Base-by-base conservation (phyloP, 345 rosid genomes). In the Angophora floribunda region DNA sequence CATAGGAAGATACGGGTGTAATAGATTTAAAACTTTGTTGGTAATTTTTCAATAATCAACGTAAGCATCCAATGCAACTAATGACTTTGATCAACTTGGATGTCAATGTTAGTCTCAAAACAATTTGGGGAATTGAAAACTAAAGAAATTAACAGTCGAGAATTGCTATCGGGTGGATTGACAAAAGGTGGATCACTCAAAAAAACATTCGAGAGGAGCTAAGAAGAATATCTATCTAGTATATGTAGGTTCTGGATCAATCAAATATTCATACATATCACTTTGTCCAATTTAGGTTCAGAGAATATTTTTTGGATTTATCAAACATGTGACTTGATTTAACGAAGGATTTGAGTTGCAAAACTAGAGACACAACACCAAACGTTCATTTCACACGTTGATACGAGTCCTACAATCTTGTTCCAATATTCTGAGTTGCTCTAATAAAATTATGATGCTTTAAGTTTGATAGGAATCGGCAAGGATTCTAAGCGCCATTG, bases 1-100 rank as follows among this genome's bases (percentile, higher is more conserved):
- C n/a, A n/a, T n/a, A n/a, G n/a, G n/a, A n/a, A n/a, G 22, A 5
- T 55, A 22, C 26, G 19, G 22, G 5, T 55, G 19, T 55, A 21
- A 21, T 55, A 55, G 0, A 1, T 1, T 0, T 8, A 21, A 0
- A 26, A 26, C 11, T 53, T 55, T 55, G 15, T 0, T 50, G 51
- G 11, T 50, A 50, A 52, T 52, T 52, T 52, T 52, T 52, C 22
- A 52, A 52, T 52, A 19, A 52, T 52, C 19, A 0, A 52, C 0
- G 22, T 0, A 7, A 52, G 1, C 22, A 52, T 52, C 55, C 55
- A 52, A 52, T 53, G 22, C 24, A 52, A 6, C 57, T 52, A 55
- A 28, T 55, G 61, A 55, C 61, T 4, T 55, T 22, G 6, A 1
- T 55, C 61, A 4, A 55, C 28, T 55, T 55, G 28, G 28, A 55